Conservation (phyloP, 306 rosid genomes). For the Prunus armeniaca region DNA sequence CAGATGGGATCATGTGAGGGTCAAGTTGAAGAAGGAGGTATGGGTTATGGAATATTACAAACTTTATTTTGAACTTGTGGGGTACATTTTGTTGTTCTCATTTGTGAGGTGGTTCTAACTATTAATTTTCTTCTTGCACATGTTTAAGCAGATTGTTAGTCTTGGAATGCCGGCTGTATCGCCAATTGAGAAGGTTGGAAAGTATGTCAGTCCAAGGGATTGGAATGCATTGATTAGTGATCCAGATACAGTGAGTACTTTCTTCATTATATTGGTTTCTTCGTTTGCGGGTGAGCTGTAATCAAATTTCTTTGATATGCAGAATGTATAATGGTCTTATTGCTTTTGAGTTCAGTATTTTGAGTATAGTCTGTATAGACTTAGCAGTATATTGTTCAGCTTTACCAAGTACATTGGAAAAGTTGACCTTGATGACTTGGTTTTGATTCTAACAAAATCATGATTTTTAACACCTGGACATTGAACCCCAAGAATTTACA, state of each 20-base stretch:
- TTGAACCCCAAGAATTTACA: not conserved
- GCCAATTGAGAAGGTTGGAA: slow-evolving; percentile 78
- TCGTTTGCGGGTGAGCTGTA: not conserved
- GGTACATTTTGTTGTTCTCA: not conserved
- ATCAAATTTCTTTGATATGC: not conserved
- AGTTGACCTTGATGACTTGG: not conserved
- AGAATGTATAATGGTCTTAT: not conserved
- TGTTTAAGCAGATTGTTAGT: slow-evolving; percentile 68
- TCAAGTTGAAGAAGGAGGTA: slow-evolving; percentile 96
- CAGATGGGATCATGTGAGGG: slow-evolving; percentile 96
- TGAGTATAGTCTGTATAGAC: not conserved
- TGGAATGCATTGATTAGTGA: slow-evolving; percentile 83
- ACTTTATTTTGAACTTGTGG: not conserved
- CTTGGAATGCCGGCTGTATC: slow-evolving; percentile 85
- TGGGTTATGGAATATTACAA: not conserved
- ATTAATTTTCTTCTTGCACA: not conserved
- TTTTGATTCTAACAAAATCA: not conserved
- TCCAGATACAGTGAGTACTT: slow-evolving; percentile 66
- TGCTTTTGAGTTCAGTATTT: not conserved
- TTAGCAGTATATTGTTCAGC: not conserved
- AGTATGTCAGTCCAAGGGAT: slow-evolving; percentile 71
- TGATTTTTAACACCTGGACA: not conserved
- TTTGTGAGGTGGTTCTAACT: not conserved
- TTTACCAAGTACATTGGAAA: not conserved
- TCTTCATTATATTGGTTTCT: not conserved